Evolutionary conservation across 2,329 filamentous ascomycete species (phyloP), one percentile per base, ranked within the genome.

Genomic region (Xylariaceae sp.): DNA sequence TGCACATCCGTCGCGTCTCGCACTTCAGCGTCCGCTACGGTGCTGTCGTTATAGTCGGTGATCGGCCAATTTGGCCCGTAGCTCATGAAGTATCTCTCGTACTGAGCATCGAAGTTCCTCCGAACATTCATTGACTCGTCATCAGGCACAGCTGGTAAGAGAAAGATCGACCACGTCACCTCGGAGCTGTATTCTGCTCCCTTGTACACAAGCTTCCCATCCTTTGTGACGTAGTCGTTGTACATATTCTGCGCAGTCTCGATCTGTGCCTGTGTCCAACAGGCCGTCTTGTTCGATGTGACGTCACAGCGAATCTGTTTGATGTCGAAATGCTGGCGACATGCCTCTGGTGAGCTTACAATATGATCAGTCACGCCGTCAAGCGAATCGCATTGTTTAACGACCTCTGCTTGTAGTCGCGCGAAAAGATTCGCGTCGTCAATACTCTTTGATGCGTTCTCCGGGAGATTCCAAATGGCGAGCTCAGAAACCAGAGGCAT

Each of bases 101-200:
- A 61, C 36, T 57, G 44, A 9, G 42, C 52, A 34, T 60, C 57
- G 18, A 59, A 62, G 8, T 52, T 51, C 19, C 51, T 44, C 33
- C 56, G 42, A 4, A 59, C 54, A 34, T 55, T 59, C n/a, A 40
- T 38, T 1, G 41, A 38, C 3, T 28, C 1, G 15, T 47, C 38
- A 15, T 47, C 39, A 1, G 46, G 32, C 26, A 39, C 42, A 2
- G 53, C 53, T 29, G 56, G 55, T 24, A 59, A 34, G 8, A 59
- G 51, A 24, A 43, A 59, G 3, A 50, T 55, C 4, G 37, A 28
- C 57, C 57, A 59, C 2, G 48, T 50, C 3, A 41, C 37, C 42
- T 60, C 80, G 19, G 74, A 60, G 16, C 72, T 69, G 47, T 73
- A 49, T 58, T 62, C 70, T 59, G 59, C 65, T 56, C 43, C 64